A percentile compares a stretch with the other conserved stretches of the same genome.
These are phyloP conservation scores for Hymenoscyphus occultus DNA, from an alignment of 2,329 filamentous ascomycete genomes.

Conservation along the genomic window DNA sequence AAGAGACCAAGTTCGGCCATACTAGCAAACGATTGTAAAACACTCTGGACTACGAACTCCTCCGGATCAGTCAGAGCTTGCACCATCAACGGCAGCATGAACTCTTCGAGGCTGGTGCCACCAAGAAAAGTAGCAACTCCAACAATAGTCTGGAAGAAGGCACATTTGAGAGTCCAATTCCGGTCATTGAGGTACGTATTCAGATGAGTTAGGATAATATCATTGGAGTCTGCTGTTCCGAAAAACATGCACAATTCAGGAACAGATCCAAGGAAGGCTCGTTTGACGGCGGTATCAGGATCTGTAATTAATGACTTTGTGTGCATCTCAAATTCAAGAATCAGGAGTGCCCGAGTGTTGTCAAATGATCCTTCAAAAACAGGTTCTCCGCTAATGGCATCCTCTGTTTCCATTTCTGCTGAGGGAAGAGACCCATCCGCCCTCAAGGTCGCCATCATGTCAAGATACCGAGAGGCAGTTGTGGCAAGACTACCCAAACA, in stretches of 20 bases:
- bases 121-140: slow-evolving; percentile 90
- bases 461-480: slow-evolving; percentile 79
- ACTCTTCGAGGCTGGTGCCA: slow-evolving; percentile 85
- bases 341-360: slow-evolving; percentile 75
- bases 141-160: slow-evolving; percentile 93
- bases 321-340: slow-evolving; percentile 80
- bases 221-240: slow-evolving; percentile 84
- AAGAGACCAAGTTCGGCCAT: slow-evolving; percentile 87
- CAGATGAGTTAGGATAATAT: slow-evolving; percentile 92
- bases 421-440: slow-evolving; percentile 78
- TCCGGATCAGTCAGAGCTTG: slow-evolving; percentile 91
- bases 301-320: slow-evolving; percentile 90
- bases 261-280: slow-evolving; percentile 89
- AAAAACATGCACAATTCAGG: slow-evolving; percentile 94
- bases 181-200: slow-evolving; percentile 97
- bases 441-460: slow-evolving; percentile 84
- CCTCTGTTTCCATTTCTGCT: slow-evolving; percentile 76
- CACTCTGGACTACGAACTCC: slow-evolving; percentile 89
- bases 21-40: slow-evolving; percentile 80
- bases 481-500: slow-evolving; percentile 86
- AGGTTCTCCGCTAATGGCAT: slow-evolving; percentile 62
- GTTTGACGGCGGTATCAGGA: slow-evolving; percentile 75
- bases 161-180: slow-evolving; percentile 95
- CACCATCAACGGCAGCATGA: slow-evolving; percentile 92
- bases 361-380: slow-evolving; percentile 85